Evolutionary conservation across 75 land plant species (phyloP).

Genomic region (Pinus taeda): DNA sequence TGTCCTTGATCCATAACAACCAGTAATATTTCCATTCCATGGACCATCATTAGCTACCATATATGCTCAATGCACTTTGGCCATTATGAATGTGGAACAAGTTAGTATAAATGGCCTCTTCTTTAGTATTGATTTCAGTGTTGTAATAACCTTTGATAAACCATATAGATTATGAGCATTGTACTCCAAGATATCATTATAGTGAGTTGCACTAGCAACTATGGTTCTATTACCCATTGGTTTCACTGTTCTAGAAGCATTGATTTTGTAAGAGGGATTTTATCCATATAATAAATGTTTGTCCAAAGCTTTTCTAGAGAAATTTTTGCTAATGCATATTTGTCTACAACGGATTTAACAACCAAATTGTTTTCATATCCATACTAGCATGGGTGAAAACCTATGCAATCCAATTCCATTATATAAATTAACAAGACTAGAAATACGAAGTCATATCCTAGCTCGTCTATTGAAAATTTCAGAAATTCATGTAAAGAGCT

Average conservation of each 20-base stretch:
- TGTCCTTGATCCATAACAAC: no score
- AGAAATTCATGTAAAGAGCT: no score
- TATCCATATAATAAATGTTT: slow-evolving; percentile 41
- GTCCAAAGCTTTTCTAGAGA: slow-evolving; percentile 43
- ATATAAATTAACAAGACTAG: background rate
- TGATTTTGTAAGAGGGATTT: slow-evolving; percentile 53
- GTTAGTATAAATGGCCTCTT: background rate
- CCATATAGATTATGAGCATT: slow-evolving; percentile 21
- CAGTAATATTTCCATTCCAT: no score
- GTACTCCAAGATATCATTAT: slow-evolving; percentile 1
- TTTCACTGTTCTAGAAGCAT: slow-evolving; percentile 81
- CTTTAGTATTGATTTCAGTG: slow-evolving; percentile 41
- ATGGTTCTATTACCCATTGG: slow-evolving; percentile 12
- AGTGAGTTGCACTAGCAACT: background rate
- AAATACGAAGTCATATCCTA: no score
- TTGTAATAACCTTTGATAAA: slow-evolving; percentile 59
- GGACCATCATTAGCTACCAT: no score
- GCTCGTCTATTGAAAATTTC: no score
- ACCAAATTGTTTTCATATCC: slow-evolving; percentile 28
- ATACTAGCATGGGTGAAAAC: slow-evolving; percentile 36
- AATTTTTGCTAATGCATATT: slow-evolving; percentile 23
- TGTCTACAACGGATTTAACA: slow-evolving; percentile 21
- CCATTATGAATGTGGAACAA: slow-evolving; percentile 21
- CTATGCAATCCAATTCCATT: slow-evolving; percentile 11
- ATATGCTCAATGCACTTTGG: slow-evolving; percentile 27